Evolutionary conservation across 768 basidiomycete genomes (phyloP).

Genomic region (Russula sp.): DNA sequence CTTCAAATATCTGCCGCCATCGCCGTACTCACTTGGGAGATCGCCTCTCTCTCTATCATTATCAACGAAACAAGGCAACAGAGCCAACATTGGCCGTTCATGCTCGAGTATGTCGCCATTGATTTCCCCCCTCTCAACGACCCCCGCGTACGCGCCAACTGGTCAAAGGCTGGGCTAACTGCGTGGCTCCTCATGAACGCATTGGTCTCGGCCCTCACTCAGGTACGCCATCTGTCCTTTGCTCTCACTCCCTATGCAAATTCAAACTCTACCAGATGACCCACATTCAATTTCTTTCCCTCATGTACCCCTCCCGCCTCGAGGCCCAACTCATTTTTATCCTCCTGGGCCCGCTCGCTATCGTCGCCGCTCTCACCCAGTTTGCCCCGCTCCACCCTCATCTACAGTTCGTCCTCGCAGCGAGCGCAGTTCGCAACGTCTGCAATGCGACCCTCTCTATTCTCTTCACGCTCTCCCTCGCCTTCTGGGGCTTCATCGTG

Average conservation of each 20-base stretch:
- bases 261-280: constrained; percentile 58
- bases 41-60: constrained; percentile 73
- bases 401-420: constrained; percentile 33
- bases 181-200: constrained; percentile 90
- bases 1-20: constrained; percentile 82
- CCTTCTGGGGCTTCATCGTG: constrained; percentile 89
- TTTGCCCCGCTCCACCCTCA: constrained; percentile 61
- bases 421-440: constrained; percentile 80
- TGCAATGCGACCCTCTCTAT: constrained; percentile 96
- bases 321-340: constrained; percentile 83
- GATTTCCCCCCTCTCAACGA: constrained; percentile 55
- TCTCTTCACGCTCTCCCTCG: constrained; percentile 82
- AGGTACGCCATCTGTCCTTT: constrained; percentile 45
- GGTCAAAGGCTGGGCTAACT: constrained; percentile 59
- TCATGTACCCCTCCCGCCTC: constrained; percentile 86
- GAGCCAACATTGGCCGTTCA: constrained; percentile 86
- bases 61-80: constrained; percentile 52
- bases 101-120: constrained; percentile 88
- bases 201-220: constrained; percentile 73
- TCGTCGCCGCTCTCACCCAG: constrained; percentile 79
- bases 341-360: constrained; percentile 81
- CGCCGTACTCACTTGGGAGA: constrained; percentile 69
- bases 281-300: constrained; percentile 94
- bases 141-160: constrained; percentile 34
- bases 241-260: background rate